Evolutionary conservation across 805 yeast genomes (phyloP), one percentile per base, ranked within the genome.

Genomic region (Schwanniomyces vanrijiae): DNA sequence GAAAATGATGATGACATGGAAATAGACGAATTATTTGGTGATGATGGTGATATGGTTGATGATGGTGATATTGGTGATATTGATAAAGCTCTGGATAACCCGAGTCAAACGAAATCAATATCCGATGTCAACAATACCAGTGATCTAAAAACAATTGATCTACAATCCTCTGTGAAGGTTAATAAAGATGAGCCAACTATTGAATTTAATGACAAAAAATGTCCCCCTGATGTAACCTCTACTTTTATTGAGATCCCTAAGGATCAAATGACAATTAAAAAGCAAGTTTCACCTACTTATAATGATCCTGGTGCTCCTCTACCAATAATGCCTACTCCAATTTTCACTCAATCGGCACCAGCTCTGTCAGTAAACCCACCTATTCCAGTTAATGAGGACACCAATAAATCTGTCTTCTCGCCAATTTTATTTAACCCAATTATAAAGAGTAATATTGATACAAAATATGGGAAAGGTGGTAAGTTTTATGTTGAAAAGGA

Each of bases 391-490:
- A 24, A 29, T n/a, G 49, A 46, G 25, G 33, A 37, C 10, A 14
- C 10, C 6, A 31, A 19, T 21, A 78, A 69, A 47, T 88, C 96
- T 37, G 81, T 85, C 0, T 91, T 90, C 65, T 88, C 96, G 0
- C 96, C 96, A 0, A 71, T 90, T 37, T 76, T 78, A 37, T 91
- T 90, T 67, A 86, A 88, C 56, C 96, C 96, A 0, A 77, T 85
- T 16, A 86, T 89, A 45, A 83, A 82, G 47, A 78, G 80, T 40
- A 82, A 80, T 48, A 83, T 92, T 34, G 98, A 92, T 60, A 82
- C 87, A 47, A 92, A 92, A 59, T 92, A 92, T 58, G 84, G 85
- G 10, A 77, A 78, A 52, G 99, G 99, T 5, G 99, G 99, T 1
- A 87, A 91, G 59, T 92, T 88, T 60, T 90, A 83, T 60, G 88